Evolutionary conservation across 2,329 filamentous ascomycete species (phyloP).

Genomic region (Epichloe baconii): DNA sequence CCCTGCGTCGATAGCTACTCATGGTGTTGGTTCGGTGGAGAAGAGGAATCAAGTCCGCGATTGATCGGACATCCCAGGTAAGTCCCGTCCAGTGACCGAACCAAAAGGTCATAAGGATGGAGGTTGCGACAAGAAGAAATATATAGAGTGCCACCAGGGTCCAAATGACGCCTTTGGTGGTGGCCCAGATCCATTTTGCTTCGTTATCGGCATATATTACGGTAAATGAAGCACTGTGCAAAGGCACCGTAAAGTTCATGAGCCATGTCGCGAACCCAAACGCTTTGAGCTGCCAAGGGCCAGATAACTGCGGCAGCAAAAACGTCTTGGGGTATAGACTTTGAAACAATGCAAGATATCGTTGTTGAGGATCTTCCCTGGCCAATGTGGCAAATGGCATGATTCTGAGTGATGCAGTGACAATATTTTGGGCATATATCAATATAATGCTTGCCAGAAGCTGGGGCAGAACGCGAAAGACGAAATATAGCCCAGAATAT

Average conservation of each 20-base stretch:
- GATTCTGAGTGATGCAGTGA: constrained; percentile 61
- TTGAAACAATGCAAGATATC: constrained; percentile 54
- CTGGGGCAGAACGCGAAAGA: constrained; percentile 77
- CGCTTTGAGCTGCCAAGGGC: constrained; percentile 52
- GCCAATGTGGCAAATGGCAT: constrained; percentile 71
- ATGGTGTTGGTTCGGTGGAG: constrained; percentile 71
- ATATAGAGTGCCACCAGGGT: constrained; percentile 61
- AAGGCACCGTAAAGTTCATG: constrained; percentile 64
- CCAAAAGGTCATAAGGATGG: constrained; percentile 49
- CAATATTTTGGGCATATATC: constrained; percentile 64
- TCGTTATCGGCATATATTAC: constrained; percentile 40
- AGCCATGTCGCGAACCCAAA: constrained; percentile 64
- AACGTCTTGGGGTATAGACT: constrained; percentile 59
- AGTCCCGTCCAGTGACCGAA: constrained; percentile 55
- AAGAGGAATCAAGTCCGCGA: constrained; percentile 70
- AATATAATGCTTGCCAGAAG: constrained; percentile 58
- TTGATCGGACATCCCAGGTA: constrained; percentile 70
- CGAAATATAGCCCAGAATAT: constrained; percentile 64
- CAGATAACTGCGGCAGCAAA: constrained; percentile 42
- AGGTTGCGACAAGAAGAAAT: constrained; percentile 44
- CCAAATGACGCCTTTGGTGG: constrained; percentile 69
- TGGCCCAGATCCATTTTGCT: constrained; percentile 61
- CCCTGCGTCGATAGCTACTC: constrained; percentile 57
- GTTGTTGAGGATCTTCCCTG: constrained; percentile 42
- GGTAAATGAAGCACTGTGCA: constrained; percentile 67